A percentile compares a stretch with the other conserved stretches of the same genome.
Evolutionary conservation across 345 rosid species (phyloP).

Genomic region (Rubroshorea leprosula): DNA sequence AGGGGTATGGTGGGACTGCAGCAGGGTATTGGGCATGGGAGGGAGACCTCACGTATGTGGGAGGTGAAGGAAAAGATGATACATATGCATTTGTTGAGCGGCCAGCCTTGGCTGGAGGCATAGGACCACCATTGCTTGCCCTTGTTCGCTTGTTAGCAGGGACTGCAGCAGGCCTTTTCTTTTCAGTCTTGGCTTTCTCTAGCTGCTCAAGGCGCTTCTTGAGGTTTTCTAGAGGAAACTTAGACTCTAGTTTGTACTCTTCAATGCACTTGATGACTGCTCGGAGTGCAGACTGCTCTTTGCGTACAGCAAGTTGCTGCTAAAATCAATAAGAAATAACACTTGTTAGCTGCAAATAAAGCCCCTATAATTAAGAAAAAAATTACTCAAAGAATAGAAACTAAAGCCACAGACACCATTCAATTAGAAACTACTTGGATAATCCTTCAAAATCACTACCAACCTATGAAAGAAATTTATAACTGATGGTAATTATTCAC

Average conservation of each 20-base stretch:
- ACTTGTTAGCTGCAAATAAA: not conserved
- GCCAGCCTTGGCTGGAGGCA: constrained; percentile 99
- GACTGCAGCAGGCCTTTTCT: constrained; percentile 70
- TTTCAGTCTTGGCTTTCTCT: constrained; percentile 91
- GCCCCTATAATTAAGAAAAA: not conserved
- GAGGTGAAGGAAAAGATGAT: constrained; percentile 81
- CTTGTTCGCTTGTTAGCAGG: constrained; percentile 95
- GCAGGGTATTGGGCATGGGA: constrained; percentile 72
- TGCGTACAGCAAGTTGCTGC: constrained; percentile 82
- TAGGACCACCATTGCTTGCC: constrained; percentile 83
- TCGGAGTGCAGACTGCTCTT: constrained; percentile 90
- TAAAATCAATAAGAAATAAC: constrained; percentile 15
- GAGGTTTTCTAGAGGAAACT: constrained; percentile 86
- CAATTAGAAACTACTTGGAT: not conserved
- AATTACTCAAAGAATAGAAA: not conserved
- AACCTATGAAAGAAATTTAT: not conserved
- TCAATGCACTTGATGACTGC: constrained; percentile 94
- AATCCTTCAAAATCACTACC: not conserved
- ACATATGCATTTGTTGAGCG: constrained; percentile 88
- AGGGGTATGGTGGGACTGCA: constrained; percentile 51
- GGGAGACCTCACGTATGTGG: constrained; percentile 73
- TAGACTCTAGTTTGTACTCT: constrained; percentile 85
- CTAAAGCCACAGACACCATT: not conserved
- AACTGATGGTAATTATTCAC: not conserved
- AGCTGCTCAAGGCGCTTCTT: constrained; percentile 96